Evolutionary conservation across 2,329 filamentous ascomycete genomes (phyloP).

Genomic region (Hypoxylon sp.): DNA sequence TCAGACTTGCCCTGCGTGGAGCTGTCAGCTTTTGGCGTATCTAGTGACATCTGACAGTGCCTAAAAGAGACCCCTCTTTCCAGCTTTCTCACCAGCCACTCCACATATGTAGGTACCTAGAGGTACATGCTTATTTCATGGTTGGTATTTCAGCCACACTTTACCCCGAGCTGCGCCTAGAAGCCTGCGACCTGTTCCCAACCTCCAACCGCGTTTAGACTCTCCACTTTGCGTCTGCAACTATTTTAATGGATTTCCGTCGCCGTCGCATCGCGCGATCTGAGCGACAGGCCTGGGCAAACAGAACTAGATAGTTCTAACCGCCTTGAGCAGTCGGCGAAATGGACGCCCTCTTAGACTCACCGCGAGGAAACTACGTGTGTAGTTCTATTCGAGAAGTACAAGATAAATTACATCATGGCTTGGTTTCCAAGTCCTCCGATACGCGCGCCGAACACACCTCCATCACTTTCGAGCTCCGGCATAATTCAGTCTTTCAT

Average conservation of each 20-base stretch:
- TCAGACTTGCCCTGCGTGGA: no score
- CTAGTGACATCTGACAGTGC: no score
- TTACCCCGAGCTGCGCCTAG: conserved; percentile 6
- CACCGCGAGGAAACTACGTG: conserved; percentile 49
- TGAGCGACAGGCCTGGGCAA: conserved; percentile 6
- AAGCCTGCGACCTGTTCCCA: conserved; percentile 21
- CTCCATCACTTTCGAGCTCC: conserved; percentile 63
- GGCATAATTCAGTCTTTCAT: conserved; percentile 61
- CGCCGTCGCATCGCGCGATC: conserved; percentile 25
- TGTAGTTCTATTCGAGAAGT: conserved; percentile 64
- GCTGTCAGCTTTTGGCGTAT: no score
- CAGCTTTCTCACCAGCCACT: neutral
- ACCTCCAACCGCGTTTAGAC: conserved; percentile 36
- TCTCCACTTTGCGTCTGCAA: conserved; percentile 29
- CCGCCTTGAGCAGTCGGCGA: conserved; percentile 12
- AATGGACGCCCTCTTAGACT: conserved; percentile 55
- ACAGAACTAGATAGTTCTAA: neutral
- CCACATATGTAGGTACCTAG: neutral
- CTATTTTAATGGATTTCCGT: conserved; percentile 17
- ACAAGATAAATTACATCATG: conserved; percentile 59
- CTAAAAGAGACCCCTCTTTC: no score
- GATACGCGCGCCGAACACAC: conserved; percentile 66
- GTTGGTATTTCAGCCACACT: conserved; percentile 4
- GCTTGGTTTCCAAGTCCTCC: conserved; percentile 61
- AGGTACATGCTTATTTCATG: neutral